Conservation (phyloP, 805 yeast genomes). For the Cyberlindnera suaveolens region DNA sequence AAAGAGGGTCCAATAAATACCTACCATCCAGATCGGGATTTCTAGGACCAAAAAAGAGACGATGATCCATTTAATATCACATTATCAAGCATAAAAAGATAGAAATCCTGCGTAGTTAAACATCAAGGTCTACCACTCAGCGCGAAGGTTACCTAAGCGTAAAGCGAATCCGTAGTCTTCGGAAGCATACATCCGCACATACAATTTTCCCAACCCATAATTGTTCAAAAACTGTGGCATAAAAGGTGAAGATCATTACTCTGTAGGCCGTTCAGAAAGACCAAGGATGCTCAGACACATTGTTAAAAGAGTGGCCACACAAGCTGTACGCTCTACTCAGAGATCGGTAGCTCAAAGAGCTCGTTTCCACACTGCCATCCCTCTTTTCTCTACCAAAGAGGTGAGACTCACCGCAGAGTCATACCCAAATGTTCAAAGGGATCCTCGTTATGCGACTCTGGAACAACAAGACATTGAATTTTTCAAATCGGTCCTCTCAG, state of each 20-base stretch:
- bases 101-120: background rate
- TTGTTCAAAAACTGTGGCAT: no score
- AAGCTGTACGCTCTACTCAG: constrained; percentile 1
- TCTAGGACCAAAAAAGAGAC: background rate
- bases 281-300: constrained; percentile 8
- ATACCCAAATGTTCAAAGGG: constrained; percentile 53
- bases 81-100: background rate
- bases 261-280: no score
- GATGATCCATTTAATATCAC: background rate
- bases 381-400: constrained; percentile 17
- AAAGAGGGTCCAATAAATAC: background rate
- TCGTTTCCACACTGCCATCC: constrained; percentile 2
- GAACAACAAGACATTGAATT: constrained; percentile 48
- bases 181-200: no score
- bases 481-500: constrained; percentile 55
- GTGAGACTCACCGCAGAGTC: constrained; percentile 58
- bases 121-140: background rate
- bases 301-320: background rate
- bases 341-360: background rate
- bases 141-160: background rate
- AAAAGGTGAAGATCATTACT: no score
- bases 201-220: no score
- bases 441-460: constrained; percentile 44
- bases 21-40: constrained; percentile 2
- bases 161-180: no score